Conservation (phyloP, 1,139 yeast species). For the Candida sp. region DNA sequence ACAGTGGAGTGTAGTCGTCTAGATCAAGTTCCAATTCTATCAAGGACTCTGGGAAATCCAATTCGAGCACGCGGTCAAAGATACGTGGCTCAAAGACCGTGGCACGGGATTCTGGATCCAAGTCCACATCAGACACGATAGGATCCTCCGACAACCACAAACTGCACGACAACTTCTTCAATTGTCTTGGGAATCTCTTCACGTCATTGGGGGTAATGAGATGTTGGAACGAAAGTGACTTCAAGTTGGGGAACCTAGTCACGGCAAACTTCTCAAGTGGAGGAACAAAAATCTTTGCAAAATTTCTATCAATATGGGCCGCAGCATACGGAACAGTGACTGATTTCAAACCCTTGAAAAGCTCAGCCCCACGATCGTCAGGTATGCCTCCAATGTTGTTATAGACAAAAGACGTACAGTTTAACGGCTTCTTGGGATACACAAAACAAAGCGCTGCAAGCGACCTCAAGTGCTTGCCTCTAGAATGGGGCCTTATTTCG, state of each 20-base stretch:
- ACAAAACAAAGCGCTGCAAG: not conserved
- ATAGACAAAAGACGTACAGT: not conserved
- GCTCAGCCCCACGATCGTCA: not conserved
- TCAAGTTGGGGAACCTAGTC: not conserved
- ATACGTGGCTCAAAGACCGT: too few species aligned
- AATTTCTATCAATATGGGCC: not conserved
- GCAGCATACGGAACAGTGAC: not conserved
- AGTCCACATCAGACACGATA: too few species aligned
- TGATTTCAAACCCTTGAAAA: not conserved
- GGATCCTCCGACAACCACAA: not conserved
- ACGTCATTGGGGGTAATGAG: not conserved
- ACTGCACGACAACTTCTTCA: not conserved
- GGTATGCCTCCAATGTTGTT: not conserved
- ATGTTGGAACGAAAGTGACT: not conserved
- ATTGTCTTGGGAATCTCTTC: not conserved
- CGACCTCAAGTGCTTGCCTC: not conserved
- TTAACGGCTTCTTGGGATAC: not conserved
- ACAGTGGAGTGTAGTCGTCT: too few species aligned
- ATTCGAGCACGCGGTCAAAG: too few species aligned
- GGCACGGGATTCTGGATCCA: too few species aligned
- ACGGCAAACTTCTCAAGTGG: not conserved
- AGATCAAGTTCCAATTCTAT: too few species aligned
- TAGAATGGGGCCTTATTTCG: not conserved
- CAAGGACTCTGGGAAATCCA: too few species aligned
- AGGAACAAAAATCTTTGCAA: not conserved